These are phyloP conservation scores for Eremochloa ophiuroides DNA, from an alignment of 176 grass and related monocot species.

Conservation along the genomic window DNA sequence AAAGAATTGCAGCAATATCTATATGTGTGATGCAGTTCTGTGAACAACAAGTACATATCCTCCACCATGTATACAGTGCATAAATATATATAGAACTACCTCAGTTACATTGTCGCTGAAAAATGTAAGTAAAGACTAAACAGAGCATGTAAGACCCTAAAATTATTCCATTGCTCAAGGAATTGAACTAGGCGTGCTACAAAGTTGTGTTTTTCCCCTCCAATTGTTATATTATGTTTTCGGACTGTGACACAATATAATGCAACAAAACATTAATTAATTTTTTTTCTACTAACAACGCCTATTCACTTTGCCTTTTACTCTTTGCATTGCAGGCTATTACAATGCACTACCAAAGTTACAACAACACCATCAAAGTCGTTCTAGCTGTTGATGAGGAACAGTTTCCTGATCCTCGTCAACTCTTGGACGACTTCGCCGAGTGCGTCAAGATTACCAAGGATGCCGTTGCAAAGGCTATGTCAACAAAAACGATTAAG, in stretches of 20 bases:
- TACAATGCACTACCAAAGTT: conserved; percentile 55
- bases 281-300: not conserved
- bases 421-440: conserved; percentile 54
- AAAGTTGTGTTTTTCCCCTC: not conserved
- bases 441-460: conserved; percentile 44
- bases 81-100: too few relatives aligned
- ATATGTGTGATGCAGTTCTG: not conserved
- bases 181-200: not conserved
- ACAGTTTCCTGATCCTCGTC: conserved; percentile 35
- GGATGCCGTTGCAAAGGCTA: conserved; percentile 12
- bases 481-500: not conserved
- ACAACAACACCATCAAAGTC: conserved; percentile 47
- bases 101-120: too few relatives aligned
- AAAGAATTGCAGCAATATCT: not conserved
- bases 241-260: not conserved
- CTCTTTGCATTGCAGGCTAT: conserved; percentile 50
- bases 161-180: too few relatives aligned
- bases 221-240: not conserved
- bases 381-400: conserved; percentile 52
- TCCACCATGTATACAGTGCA: too few relatives aligned
- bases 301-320: not conserved
- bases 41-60: not conserved
- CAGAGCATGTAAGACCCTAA: too few relatives aligned
- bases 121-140: too few relatives aligned
- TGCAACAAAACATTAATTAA: not conserved